phyloP scores from a whole-genome alignment of 2,329 filamentous ascomycete species.

The Chaetomium sp. region DNA sequence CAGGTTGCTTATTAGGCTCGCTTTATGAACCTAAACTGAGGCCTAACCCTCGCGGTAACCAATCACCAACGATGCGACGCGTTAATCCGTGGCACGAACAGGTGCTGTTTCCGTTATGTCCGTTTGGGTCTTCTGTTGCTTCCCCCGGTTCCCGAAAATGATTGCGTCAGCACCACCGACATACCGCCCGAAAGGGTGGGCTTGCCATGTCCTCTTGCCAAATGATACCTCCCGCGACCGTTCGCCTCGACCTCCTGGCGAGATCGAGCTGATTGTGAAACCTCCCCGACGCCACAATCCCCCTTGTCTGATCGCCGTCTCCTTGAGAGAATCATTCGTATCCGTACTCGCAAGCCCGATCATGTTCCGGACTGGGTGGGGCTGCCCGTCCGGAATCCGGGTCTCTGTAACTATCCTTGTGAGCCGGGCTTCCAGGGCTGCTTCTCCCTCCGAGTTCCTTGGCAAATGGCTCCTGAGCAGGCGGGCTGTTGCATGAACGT shows the following conservation, averaged over 20 bases:
- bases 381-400: too few relatives aligned
- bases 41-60: neutral
- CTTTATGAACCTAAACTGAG: neutral
- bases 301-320: neutral
- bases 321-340: neutral
- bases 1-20: neutral
- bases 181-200: neutral
- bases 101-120: neutral
- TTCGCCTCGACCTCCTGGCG: neutral
- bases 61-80: neutral
- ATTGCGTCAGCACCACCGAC: neutral
- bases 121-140: neutral
- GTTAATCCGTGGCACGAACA: neutral
- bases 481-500: too few relatives aligned
- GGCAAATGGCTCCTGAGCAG: neutral
- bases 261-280: neutral
- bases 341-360: neutral
- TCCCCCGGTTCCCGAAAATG: neutral
- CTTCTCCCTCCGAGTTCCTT: neutral
- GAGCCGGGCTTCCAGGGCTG: neutral
- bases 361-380: neutral
- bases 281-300: neutral
- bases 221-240: neutral
- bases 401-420: neutral
- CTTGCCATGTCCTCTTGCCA: neutral